Evolutionary conservation across 176 grass and related monocot species (phyloP).

Genomic region (Phoenix roebelenii): DNA sequence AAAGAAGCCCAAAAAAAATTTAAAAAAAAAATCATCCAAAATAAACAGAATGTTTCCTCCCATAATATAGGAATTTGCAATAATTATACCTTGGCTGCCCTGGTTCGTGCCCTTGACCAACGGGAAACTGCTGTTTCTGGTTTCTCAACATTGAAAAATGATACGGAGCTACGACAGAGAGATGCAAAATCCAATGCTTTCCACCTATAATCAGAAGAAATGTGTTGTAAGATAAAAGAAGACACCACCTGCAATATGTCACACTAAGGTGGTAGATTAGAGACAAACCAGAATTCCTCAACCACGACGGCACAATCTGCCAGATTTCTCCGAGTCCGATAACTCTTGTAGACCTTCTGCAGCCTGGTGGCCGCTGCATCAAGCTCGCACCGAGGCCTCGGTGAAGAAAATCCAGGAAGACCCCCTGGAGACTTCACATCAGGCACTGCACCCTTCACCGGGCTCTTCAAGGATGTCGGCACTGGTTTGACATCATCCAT

Average conservation of each 20-base stretch:
- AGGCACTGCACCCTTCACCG: constrained; percentile 1
- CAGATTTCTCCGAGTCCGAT: constrained; percentile 71
- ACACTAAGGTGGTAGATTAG: neutral
- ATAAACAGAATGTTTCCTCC: too few relatives aligned
- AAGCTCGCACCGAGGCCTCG: constrained; percentile 49
- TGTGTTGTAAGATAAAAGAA: too few relatives aligned
- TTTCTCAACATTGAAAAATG: constrained; percentile 72
- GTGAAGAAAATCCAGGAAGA: constrained; percentile 41
- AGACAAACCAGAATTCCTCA: constrained; percentile 73
- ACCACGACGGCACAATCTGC: constrained; percentile 87
- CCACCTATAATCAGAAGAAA: constrained; percentile 36
- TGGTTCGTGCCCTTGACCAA: constrained; percentile 58
- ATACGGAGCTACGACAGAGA: constrained; percentile 63
- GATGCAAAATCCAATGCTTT: constrained; percentile 60
- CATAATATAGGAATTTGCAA: too few relatives aligned
- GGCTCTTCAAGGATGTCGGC: neutral
- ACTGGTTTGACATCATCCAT: neutral
- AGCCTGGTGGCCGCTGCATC: constrained; percentile 60
- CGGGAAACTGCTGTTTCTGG: constrained; percentile 63
- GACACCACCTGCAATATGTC: too few relatives aligned
- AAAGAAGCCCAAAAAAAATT: neutral
- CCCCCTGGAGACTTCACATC: constrained; percentile 13
- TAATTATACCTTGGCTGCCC: constrained; percentile 54
- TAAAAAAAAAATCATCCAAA: too few relatives aligned
- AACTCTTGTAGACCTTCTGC: constrained; percentile 92